phyloP scores from a whole-genome alignment of 208 protist genomes.

The Leishmania gerbilli region DNA sequence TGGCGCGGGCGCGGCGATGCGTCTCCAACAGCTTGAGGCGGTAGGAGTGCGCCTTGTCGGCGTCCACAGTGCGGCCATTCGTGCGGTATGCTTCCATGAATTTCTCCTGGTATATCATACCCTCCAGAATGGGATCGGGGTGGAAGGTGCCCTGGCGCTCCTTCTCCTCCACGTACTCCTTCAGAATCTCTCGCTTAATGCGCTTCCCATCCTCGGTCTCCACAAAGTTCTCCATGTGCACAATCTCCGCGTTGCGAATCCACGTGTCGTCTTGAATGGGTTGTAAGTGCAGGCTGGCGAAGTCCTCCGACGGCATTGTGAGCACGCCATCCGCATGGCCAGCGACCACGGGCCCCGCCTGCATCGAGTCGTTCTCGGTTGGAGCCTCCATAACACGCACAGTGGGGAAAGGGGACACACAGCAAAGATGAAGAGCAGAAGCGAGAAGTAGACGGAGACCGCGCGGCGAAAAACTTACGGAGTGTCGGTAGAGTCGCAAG shows the following conservation, averaged over 20 bases:
- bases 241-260: constrained; percentile 74
- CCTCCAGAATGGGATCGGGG: constrained; percentile 77
- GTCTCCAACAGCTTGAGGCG: constrained; percentile 45
- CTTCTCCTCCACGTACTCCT: constrained; percentile 59
- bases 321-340: constrained; percentile 21
- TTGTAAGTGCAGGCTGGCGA: constrained; percentile 62
- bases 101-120: constrained; percentile 79
- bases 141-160: constrained; percentile 15
- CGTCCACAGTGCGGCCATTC: constrained; percentile 40
- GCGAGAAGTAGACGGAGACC: not conserved
- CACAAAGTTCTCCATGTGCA: constrained; percentile 67
- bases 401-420: not conserved
- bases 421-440: not conserved
- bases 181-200: constrained; percentile 80
- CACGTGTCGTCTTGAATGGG: constrained; percentile 88
- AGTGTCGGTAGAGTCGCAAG: not conserved
- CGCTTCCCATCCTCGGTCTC: constrained; percentile 55
- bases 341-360: not conserved
- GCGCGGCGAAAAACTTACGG: not conserved
- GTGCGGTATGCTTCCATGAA: constrained; percentile 79
- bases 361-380: not conserved
- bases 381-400: not conserved
- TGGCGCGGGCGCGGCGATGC: constrained; percentile 43
- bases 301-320: constrained; percentile 68
- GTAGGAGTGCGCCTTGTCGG: constrained; percentile 52